Conservation (phyloP, 805 yeast genomes). For the Candida wancherniae region DNA sequence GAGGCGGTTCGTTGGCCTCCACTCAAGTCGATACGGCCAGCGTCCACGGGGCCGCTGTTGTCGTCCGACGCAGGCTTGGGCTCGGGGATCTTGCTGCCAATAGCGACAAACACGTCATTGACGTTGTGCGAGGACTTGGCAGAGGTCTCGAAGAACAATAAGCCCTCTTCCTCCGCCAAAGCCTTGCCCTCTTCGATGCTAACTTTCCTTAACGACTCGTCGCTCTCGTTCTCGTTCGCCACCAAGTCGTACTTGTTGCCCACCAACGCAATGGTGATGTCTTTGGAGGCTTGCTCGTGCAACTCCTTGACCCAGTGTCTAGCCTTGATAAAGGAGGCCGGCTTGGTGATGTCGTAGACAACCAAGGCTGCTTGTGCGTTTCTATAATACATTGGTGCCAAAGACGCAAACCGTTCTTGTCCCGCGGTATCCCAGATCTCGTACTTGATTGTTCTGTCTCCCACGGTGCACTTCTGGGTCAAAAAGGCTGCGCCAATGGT, state of each 20-base stretch:
- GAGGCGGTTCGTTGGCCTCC: constrained; percentile 15
- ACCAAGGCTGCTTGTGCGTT: constrained; percentile 77
- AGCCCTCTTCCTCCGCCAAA: constrained; percentile 85
- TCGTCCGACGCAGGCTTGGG: constrained; percentile 16
- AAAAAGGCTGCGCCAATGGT: constrained; percentile 84
- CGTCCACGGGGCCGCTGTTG: constrained; percentile 10
- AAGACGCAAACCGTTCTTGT: constrained; percentile 70
- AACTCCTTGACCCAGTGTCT: constrained; percentile 75
- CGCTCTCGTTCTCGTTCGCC: constrained; percentile 39
- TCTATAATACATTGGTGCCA: constrained; percentile 81
- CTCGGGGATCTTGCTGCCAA: constrained; percentile 80
- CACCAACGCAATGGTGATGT: constrained; percentile 75
- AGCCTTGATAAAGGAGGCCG: constrained; percentile 64
- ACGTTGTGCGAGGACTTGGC: constrained; percentile 90
- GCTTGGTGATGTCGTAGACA: constrained; percentile 70
- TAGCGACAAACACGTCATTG: constrained; percentile 83
- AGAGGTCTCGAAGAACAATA: constrained; percentile 88
- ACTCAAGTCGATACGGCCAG: constrained; percentile 32
- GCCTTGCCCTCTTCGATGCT: constrained; percentile 80
- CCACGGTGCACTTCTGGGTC: constrained; percentile 58
- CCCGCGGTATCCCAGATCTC: constrained; percentile 91
- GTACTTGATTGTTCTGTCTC: constrained; percentile 55
- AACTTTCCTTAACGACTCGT: constrained; percentile 65
- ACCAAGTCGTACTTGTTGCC: constrained; percentile 71
- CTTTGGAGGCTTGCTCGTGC: constrained; percentile 72